Conservation (phyloP, 495 filamentous ascomycete genomes). For the Daldinia vernicosa region DNA sequence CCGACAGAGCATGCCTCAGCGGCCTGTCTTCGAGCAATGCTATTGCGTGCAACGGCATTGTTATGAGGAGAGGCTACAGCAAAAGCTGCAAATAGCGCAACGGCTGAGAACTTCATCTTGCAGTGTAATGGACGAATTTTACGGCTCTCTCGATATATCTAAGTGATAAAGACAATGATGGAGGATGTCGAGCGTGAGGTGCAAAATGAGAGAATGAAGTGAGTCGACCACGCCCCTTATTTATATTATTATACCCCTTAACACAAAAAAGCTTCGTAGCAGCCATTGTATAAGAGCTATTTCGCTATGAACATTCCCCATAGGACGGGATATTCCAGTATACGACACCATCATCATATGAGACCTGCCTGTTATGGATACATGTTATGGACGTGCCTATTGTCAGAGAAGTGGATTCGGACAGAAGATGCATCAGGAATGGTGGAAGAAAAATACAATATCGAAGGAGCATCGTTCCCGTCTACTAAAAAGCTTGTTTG, state of each 20-base stretch:
- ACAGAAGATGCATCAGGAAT: background rate
- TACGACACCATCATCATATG: background rate
- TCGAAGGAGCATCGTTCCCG: background rate
- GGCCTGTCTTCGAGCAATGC: constrained; percentile 13
- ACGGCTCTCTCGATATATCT: background rate
- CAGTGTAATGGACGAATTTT: background rate
- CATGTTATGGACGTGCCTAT: background rate
- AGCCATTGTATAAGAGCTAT: background rate
- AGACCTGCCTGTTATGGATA: background rate
- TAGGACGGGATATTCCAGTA: background rate
- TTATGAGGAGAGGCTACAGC: constrained; percentile 7
- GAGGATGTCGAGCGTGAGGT: background rate
- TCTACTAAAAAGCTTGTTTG: constrained; percentile 2
- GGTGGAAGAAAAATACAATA: constrained; percentile 1
- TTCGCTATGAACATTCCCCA: background rate
- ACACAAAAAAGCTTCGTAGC: background rate
- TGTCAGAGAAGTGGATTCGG: background rate
- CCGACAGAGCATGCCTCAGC: constrained; percentile 49
- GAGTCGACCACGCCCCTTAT: background rate
- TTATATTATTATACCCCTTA: background rate
- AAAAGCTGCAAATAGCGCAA: constrained; percentile 5
- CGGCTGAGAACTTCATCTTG: constrained; percentile 13
- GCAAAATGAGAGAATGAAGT: background rate
- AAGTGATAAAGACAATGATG: background rate
- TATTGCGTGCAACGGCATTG: background rate